Evolutionary conservation across 768 basidiomycete species (phyloP).

Genomic region (Trametes villosa): DNA sequence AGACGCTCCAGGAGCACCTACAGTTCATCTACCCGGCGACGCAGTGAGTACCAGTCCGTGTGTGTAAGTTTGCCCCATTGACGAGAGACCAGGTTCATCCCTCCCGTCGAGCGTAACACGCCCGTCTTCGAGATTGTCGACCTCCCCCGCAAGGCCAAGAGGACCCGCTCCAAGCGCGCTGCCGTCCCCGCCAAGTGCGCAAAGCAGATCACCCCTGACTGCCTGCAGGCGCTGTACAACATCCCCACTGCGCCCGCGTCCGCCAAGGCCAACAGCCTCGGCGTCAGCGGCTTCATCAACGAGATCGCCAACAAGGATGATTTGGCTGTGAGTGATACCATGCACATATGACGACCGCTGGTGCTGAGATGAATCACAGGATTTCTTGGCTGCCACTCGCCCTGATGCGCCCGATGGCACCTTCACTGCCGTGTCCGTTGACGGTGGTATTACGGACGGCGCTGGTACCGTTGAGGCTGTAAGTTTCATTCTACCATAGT

Average conservation of each 20-base stretch:
- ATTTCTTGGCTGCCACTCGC: conserved; percentile 54
- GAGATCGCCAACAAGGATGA: conserved; percentile 29
- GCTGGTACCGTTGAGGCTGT: conserved; percentile 66
- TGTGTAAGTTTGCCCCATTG: not conserved
- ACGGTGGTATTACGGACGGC: conserved; percentile 49
- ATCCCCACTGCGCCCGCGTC: conserved; percentile 27
- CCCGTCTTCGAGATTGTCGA: conserved; percentile 7
- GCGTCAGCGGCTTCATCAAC: conserved; percentile 28
- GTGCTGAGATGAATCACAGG: conserved; percentile 34
- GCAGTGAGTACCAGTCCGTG: conserved; percentile 18
- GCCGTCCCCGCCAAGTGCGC: conserved; percentile 46
- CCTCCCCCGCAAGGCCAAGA: conserved; percentile 32
- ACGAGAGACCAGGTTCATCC: conserved; percentile 6
- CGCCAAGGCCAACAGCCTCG: conserved; percentile 22
- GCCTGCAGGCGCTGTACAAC: conserved; percentile 30
- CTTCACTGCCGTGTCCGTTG: conserved; percentile 32
- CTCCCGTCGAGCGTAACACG: not conserved
- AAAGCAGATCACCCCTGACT: conserved; percentile 29
- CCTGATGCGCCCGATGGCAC: conserved; percentile 44
- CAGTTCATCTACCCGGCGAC: conserved; percentile 36
- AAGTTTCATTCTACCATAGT: conserved; percentile 27
- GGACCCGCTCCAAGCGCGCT: conserved; percentile 23
- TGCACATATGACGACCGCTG: conserved; percentile 35
- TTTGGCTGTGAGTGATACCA: conserved; percentile 17
- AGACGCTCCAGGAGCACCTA: conserved; percentile 34